Conservation (phyloP, 2,329 filamentous ascomycete species). For the Fusarium austroafricanum region DNA sequence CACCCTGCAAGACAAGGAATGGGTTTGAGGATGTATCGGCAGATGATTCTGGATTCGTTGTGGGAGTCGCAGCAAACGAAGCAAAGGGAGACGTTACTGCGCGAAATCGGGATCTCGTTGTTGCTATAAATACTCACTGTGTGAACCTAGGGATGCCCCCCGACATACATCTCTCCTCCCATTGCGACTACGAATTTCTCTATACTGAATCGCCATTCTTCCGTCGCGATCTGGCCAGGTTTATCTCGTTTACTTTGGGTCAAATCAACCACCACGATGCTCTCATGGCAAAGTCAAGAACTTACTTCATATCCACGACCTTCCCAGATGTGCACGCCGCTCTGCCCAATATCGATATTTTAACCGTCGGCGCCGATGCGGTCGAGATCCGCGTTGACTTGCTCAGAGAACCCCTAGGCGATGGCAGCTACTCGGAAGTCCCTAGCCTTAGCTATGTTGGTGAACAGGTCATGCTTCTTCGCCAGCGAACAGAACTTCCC, state of each 20-base stretch:
- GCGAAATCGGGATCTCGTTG: conserved; percentile 69
- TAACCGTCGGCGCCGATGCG: conserved; percentile 87
- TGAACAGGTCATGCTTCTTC: conserved; percentile 85
- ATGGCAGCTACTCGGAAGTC: conserved; percentile 71
- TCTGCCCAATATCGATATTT: conserved; percentile 84
- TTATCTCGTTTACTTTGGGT: conserved; percentile 81
- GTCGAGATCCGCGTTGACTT: conserved; percentile 88
- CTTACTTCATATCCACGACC: conserved; percentile 88
- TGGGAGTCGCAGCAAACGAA: conserved; percentile 70
- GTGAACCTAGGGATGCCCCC: conserved; percentile 77
- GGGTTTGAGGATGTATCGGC: conserved; percentile 65
- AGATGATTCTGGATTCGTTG: conserved; percentile 71
- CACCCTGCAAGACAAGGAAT: conserved; percentile 71
- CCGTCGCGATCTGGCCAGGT: conserved; percentile 80
- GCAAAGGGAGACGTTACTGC: conserved; percentile 68
- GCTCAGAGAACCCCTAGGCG: conserved; percentile 74
- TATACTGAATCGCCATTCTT: conserved; percentile 80
- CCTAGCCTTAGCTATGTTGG: conserved; percentile 87
- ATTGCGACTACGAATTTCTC: conserved; percentile 87
- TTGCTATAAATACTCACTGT: conserved; percentile 82
- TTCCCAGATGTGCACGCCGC: conserved; percentile 88
- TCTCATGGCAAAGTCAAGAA: conserved; percentile 80
- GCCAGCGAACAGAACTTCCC: conserved; percentile 87
- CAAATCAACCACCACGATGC: conserved; percentile 83
- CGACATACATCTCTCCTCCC: conserved; percentile 71